phyloP scores from a whole-genome alignment of 2,329 filamentous ascomycete species.

The Mariannaea sp. region DNA sequence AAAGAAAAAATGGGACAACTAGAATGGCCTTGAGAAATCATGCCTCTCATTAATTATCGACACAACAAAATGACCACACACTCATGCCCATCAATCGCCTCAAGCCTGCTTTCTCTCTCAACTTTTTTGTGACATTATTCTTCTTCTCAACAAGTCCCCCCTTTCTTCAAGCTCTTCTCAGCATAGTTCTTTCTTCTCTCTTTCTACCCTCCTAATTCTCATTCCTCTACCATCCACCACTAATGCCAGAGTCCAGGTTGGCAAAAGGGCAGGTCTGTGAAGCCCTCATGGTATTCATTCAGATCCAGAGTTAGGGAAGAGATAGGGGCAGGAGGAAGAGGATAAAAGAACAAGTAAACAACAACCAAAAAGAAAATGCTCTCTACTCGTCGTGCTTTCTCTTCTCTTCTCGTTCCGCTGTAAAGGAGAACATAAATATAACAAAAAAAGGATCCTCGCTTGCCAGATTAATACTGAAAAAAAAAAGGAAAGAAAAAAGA shows the following conservation, averaged over 20 bases:
- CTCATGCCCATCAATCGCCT: constrained; percentile 16
- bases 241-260: not conserved
- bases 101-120: no score
- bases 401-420: constrained; percentile 21
- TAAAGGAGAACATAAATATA: constrained; percentile 21
- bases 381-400: constrained; percentile 22
- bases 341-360: no score
- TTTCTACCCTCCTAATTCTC: constrained; percentile 7
- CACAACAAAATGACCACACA: constrained; percentile 14
- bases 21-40: constrained; percentile 19
- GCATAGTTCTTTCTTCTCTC: not conserved
- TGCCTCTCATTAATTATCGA: constrained; percentile 33
- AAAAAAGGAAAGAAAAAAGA: constrained; percentile 19
- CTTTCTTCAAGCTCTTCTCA: not conserved
- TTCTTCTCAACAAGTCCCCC: no score
- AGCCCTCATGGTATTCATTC: constrained; percentile 35
- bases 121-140: no score
- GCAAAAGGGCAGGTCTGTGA: constrained; percentile 29
- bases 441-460: no score
- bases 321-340: no score
- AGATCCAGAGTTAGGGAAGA: constrained; percentile 42
- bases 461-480: constrained; percentile 28
- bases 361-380: no score
- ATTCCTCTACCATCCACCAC: not conserved
- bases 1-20: no score